Evolutionary conservation across 257 asterid species (phyloP), one percentile per base, ranked within the genome.

Genomic region (Scutellaria minor): DNA sequence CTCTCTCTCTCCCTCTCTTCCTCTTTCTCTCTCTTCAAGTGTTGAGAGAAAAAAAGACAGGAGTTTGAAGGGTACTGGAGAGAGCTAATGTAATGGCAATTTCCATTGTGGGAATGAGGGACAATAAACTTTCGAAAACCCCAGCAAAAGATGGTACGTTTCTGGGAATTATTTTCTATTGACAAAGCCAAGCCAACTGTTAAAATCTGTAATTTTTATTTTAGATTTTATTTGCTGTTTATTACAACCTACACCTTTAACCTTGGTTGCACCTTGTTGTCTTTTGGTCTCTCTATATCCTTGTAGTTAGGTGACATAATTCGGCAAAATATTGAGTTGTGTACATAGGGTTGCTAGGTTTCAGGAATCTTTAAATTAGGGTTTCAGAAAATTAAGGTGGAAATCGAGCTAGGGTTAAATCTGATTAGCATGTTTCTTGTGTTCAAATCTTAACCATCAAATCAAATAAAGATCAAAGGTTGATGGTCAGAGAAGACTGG

Each of bases 361-460:
- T 18, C 73, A 46, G 72, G 48, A 70, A 73, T 68, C 76, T 79
- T 71, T 55, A 2, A 18, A 78, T 77, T 81, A 76, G 85, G 88
- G 82, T 81, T 83, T 77, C 35, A 41, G 52, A 10, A 6, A 24
- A 52, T 79, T 47, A 61, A 40, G 20, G 24, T 46, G 35, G 62
- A 40, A 8, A 59, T 52, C n/a, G 14, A 14, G 51, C 67, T 52
- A 41, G 46, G 66, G 72, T 56, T 74, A 53, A 79, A 71, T 47
- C 22, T 68, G 74, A 71, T 56, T 68, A 74, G 64, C 20, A 68
- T 75, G 80, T 65, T 79, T 78, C 80, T 80, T 73, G 78, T 57
- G 72, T 78, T 79, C 55, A 82, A 81, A 81, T 84, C 85, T 73
- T 63, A 84, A 86, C 87, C 91, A 78, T 86, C 91, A 86, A 82